These are phyloP conservation scores for Thraustochytrium sp. DNA, from an alignment of 352 stramenopile genomes.

Conservation along the genomic window DNA sequence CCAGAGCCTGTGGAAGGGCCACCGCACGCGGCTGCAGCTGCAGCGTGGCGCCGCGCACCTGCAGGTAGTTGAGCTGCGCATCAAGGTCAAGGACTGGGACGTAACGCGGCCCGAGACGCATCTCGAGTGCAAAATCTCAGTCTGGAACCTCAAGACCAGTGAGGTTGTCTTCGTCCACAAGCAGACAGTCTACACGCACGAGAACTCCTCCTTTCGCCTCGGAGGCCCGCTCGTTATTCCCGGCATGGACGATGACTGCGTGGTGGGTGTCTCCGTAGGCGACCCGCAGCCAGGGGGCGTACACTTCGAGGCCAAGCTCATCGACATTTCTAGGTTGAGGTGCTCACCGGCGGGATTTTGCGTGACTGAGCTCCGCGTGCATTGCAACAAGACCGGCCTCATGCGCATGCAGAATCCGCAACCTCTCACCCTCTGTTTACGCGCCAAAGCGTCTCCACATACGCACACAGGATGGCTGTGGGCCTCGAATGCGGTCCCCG, in stretches of 20 bases:
- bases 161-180: background rate
- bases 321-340: background rate
- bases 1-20: constrained; percentile 40
- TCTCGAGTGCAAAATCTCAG: background rate
- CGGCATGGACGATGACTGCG: constrained; percentile 32
- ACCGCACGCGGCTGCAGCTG: background rate
- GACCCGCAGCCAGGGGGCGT: background rate
- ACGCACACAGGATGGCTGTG: constrained; percentile 25
- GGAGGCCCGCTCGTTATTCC: background rate
- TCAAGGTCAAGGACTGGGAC: background rate
- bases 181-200: background rate
- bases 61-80: constrained; percentile 19
- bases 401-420: background rate
- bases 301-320: constrained; percentile 21
- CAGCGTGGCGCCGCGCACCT: background rate
- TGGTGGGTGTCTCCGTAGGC: background rate
- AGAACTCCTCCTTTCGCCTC: background rate
- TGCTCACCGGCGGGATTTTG: background rate
- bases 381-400: background rate
- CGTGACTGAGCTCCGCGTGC: background rate
- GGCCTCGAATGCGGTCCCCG: background rate
- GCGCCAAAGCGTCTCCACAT: background rate
- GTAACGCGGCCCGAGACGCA: background rate
- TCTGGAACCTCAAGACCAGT: constrained; percentile 34
- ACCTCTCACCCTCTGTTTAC: background rate